Evolutionary conservation across 768 basidiomycete species (phyloP).

Genomic region (Tricholoma flavovirens): DNA sequence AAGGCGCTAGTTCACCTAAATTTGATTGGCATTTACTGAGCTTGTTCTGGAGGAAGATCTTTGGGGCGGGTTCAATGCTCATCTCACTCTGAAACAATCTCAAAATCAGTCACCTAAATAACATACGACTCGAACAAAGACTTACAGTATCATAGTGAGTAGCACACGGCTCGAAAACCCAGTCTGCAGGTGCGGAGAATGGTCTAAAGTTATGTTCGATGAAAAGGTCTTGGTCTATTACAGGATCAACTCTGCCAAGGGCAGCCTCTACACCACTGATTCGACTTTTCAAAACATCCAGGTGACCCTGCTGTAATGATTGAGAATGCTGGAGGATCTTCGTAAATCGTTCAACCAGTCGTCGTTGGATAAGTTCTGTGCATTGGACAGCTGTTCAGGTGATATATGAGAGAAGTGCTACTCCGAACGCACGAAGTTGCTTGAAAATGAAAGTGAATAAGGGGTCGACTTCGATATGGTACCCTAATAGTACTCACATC

Average conservation of each 20-base stretch:
- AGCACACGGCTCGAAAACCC: constrained; percentile 69
- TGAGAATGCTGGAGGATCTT: constrained; percentile 56
- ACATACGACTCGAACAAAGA: constrained; percentile 1
- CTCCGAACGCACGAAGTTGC: constrained; percentile 56
- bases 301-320: constrained; percentile 49
- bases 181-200: constrained; percentile 61
- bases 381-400: background rate
- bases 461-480: background rate
- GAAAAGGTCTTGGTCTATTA: constrained; percentile 65
- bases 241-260: constrained; percentile 47
- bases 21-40: constrained; percentile 54
- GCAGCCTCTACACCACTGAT: constrained; percentile 40
- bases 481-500: constrained; percentile 46
- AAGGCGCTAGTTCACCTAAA: constrained; percentile 53
- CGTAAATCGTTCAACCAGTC: constrained; percentile 50
- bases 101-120: constrained; percentile 2
- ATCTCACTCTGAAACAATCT: constrained; percentile 44
- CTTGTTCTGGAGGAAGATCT: constrained; percentile 78
- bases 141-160: constrained; percentile 73
- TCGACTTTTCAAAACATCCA: constrained; percentile 51
- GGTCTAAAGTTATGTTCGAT: constrained; percentile 64
- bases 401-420: background rate
- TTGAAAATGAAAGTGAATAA: constrained; percentile 24
- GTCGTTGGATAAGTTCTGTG: constrained; percentile 38
- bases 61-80: constrained; percentile 63